These are phyloP conservation scores for Verbena officinalis DNA, from an alignment of 257 asterid genomes.

Conservation along the genomic window DNA sequence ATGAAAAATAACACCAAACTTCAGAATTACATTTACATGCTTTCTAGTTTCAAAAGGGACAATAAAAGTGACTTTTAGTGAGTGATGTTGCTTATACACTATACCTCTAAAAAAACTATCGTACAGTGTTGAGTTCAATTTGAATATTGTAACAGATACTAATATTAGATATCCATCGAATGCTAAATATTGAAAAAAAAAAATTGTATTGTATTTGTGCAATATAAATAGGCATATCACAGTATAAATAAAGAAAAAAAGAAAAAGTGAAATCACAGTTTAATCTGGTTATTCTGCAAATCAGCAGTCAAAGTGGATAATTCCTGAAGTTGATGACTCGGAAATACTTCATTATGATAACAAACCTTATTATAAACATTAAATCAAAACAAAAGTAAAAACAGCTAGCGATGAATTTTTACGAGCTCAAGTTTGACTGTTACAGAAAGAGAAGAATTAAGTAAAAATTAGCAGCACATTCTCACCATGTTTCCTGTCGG, in stretches of 20 bases:
- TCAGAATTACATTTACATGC: background rate
- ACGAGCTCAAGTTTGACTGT: slow-evolving; percentile 36
- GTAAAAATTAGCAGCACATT: slow-evolving; percentile 47
- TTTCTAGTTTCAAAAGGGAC: slow-evolving; percentile 1
- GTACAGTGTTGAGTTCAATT: too few relatives aligned
- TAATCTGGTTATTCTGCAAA: background rate
- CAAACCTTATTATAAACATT: background rate
- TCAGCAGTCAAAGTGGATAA: background rate
- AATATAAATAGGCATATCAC: too few relatives aligned
- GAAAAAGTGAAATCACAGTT: background rate
- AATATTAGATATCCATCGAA: too few relatives aligned
- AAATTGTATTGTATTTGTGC: too few relatives aligned
- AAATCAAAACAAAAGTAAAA: background rate
- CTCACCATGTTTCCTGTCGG: slow-evolving; percentile 63
- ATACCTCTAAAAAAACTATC: too few relatives aligned
- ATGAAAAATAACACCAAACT: background rate
- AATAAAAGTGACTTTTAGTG: background rate
- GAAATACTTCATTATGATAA: background rate
- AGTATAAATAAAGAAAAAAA: background rate
- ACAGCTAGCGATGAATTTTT: slow-evolving; percentile 1
- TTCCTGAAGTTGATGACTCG: background rate
- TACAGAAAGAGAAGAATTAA: background rate
- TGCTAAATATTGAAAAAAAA: too few relatives aligned
- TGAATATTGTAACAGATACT: too few relatives aligned
- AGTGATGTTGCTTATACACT: too few relatives aligned